Percentiles rank a stretch among this genome's conserved stretches.
phyloP scores from a whole-genome alignment of 2,329 filamentous ascomycete species.

The Botrytis hyacinthi region DNA sequence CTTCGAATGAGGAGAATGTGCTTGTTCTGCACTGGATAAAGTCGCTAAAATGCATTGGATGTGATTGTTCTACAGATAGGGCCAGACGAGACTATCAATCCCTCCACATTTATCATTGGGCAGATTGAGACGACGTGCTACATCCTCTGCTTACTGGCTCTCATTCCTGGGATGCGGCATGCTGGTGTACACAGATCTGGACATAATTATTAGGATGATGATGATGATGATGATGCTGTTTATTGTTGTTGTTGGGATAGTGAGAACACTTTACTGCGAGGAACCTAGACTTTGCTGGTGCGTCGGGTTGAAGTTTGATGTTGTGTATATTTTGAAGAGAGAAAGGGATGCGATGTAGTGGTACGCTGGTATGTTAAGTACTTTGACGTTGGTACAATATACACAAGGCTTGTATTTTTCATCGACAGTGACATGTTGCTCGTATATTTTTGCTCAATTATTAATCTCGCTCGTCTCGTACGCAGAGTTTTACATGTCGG shows the following conservation, averaged over 20 bases:
- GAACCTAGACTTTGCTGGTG: neutral
- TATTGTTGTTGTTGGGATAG: neutral
- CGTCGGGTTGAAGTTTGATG: neutral
- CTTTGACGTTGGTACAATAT: neutral
- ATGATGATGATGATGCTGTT: neutral
- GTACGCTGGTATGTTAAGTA: neutral
- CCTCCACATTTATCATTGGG: neutral
- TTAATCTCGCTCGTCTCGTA: neutral
- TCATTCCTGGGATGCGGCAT: neutral
- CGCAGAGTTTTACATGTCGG: neutral
- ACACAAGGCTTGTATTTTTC: neutral
- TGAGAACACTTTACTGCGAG: neutral
- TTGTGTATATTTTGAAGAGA: neutral
- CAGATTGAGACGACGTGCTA: neutral
- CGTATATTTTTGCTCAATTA: neutral
- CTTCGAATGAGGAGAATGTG: neutral
- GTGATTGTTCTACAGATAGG: neutral
- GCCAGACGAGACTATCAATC: conserved; percentile 1
- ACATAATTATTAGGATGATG: neutral
- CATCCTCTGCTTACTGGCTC: conserved; percentile 6
- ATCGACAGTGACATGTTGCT: conserved; percentile 1
- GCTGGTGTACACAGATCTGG: conserved; percentile 4
- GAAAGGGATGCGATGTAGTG: neutral
- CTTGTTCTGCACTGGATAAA: conserved; percentile 15
- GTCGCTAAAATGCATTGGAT: neutral